phyloP scores from a whole-genome alignment of 148 eudicot species.

The Dianthus caryophyllus region DNA sequence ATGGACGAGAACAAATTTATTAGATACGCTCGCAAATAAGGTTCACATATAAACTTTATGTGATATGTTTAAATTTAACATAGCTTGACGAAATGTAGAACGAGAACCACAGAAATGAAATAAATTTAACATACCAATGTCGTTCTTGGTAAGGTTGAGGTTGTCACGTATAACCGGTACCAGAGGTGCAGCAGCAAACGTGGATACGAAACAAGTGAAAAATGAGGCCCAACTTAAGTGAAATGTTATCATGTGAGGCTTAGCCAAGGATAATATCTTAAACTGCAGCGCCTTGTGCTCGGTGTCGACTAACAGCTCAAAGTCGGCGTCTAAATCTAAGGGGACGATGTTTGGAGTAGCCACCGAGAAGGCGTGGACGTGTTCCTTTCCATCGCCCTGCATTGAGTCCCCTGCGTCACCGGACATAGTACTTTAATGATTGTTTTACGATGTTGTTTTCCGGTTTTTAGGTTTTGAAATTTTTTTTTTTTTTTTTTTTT shows the following conservation, averaged over 20 bases:
- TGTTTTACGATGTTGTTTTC: neutral
- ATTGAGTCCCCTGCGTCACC: constrained; percentile 10
- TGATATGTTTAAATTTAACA: no score
- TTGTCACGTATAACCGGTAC: constrained; percentile 43
- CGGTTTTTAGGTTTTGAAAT: neutral
- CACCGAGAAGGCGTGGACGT: neutral
- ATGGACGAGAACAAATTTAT: neutral
- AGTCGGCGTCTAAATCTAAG: constrained; percentile 9
- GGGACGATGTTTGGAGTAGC: neutral
- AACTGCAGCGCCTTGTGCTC: constrained; percentile 24
- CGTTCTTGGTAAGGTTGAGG: constrained; percentile 28
- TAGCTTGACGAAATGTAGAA: no score
- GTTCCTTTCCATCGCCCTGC: constrained; percentile 15
- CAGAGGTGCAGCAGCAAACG: constrained; percentile 16
- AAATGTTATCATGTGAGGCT: constrained; percentile 21
- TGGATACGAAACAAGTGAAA: constrained; percentile 34
- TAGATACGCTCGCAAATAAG: no score
- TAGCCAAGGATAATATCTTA: neutral
- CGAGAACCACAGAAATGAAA: no score
- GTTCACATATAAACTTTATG: no score
- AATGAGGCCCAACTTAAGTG: constrained; percentile 37
- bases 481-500: neutral
- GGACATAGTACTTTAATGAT: neutral
- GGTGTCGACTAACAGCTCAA: constrained; percentile 31
- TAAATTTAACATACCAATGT: constrained; percentile 12